Conservation (phyloP, 2,329 filamentous ascomycete species). For the Gaeumannomyces tritici region DNA sequence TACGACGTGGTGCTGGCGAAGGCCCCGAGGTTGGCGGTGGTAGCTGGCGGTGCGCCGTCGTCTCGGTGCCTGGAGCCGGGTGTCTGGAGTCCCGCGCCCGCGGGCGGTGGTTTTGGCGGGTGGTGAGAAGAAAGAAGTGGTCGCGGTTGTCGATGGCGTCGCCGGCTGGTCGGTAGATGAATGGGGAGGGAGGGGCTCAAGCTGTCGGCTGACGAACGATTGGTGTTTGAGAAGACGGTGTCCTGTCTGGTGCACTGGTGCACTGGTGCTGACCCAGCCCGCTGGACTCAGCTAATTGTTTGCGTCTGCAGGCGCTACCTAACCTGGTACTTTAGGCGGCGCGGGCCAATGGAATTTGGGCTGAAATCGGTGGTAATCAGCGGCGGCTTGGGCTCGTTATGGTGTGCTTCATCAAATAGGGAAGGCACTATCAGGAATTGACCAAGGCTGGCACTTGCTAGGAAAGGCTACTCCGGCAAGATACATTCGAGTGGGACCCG, state of each 20-base stretch:
- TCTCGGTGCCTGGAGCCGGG: too few relatives aligned
- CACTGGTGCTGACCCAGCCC: too few relatives aligned
- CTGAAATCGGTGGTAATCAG: too few relatives aligned
- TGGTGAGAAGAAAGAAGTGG: too few relatives aligned
- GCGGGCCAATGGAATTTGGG: neutral
- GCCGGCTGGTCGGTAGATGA: neutral
- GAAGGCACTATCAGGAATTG: neutral
- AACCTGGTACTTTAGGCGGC: too few relatives aligned
- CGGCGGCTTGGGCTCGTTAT: too few relatives aligned
- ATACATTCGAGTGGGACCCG: neutral
- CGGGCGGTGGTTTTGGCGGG: neutral
- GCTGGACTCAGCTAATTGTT: neutral
- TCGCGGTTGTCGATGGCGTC: neutral
- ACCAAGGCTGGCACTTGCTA: too few relatives aligned
- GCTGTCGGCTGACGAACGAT: neutral
- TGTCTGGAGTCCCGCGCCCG: neutral
- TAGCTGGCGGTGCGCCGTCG: neutral
- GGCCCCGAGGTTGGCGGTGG: neutral
- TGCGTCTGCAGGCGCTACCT: neutral
- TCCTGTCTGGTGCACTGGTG: neutral
- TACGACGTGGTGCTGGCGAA: neutral
- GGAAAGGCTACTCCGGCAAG: neutral
- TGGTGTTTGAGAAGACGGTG: neutral
- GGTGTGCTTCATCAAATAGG: neutral
- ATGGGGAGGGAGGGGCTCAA: neutral